phyloP scores from a whole-genome alignment of 345 rosid species.

The Noccaea caerulescens region DNA sequence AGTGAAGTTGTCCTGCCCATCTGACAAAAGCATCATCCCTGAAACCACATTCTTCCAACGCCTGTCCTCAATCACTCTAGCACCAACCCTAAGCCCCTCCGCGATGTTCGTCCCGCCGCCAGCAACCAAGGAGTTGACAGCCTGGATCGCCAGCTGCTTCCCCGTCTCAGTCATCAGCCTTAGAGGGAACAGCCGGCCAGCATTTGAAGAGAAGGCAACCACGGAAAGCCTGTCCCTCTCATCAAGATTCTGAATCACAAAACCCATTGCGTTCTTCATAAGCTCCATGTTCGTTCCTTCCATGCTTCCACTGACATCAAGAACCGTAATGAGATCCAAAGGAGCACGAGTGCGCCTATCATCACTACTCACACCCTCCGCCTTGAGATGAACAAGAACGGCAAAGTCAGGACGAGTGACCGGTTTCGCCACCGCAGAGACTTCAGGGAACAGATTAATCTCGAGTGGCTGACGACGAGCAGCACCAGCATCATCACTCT shows the following conservation, averaged over 20 bases:
- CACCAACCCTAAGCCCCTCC: conserved; percentile 82
- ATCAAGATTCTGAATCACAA: conserved; percentile 91
- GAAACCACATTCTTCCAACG: conserved; percentile 76
- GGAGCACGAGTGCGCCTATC: conserved; percentile 61
- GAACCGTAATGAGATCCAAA: conserved; percentile 86
- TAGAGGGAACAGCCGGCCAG: conserved; percentile 77
- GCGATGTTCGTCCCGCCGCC: conserved; percentile 92
- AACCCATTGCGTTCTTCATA: conserved; percentile 83
- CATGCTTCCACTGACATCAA: conserved; percentile 98
- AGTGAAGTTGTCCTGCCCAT: conserved; percentile 82
- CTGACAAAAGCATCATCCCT: conserved; percentile 83
- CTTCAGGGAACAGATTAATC: conserved; percentile 40
- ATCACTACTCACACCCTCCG: conserved; percentile 49
- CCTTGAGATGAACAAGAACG: conserved; percentile 83
- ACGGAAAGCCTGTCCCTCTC: conserved; percentile 88
- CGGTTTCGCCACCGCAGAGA: conserved; percentile 55
- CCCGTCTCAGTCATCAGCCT: conserved; percentile 75
- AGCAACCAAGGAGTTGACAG: conserved; percentile 72
- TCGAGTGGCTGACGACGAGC: conserved; percentile 32
- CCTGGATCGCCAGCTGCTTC: conserved; percentile 68
- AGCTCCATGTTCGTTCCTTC: conserved; percentile 77
- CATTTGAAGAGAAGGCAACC: conserved; percentile 79
- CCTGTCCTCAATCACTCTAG: conserved; percentile 73
- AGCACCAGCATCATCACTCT: conserved; percentile 37
- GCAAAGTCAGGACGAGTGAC: conserved; percentile 61